phyloP scores from a whole-genome alignment of 2,329 filamentous ascomycete genomes.

The Dryadomyces quercivorus region DNA sequence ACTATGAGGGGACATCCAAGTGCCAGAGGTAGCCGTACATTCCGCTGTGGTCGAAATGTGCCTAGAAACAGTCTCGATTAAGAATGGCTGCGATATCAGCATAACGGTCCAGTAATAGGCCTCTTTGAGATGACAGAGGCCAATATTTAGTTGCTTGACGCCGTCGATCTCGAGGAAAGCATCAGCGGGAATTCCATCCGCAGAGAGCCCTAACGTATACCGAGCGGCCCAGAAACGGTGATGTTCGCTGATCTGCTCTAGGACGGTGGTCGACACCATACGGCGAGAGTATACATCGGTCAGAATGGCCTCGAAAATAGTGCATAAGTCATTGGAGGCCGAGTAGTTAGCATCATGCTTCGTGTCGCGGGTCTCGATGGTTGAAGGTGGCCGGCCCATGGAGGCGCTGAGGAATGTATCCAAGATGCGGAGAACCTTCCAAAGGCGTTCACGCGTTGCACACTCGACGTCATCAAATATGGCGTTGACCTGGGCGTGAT shows the following conservation, averaged over 20 bases:
- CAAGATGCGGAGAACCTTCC: slow-evolving; percentile 21
- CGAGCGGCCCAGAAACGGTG: slow-evolving; percentile 16
- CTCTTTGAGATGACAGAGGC: slow-evolving; percentile 21
- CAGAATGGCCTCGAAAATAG: slow-evolving; percentile 24
- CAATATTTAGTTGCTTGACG: slow-evolving; percentile 15
- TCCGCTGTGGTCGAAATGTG: slow-evolving; percentile 3
- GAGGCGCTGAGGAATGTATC: slow-evolving; percentile 23
- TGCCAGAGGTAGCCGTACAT: not conserved
- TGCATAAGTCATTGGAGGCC: slow-evolving; percentile 20
- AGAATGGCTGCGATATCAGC: slow-evolving; percentile 23
- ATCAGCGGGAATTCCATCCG: slow-evolving; percentile 11
- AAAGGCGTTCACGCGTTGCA: slow-evolving; percentile 18
- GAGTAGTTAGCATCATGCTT: slow-evolving; percentile 13
- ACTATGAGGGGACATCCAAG: not conserved
- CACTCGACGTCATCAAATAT: slow-evolving; percentile 17
- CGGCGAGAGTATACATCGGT: slow-evolving; percentile 22
- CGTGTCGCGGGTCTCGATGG: slow-evolving; percentile 17
- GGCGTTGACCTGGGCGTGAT: slow-evolving; percentile 20
- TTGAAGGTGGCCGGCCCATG: slow-evolving; percentile 20
- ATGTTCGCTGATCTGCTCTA: slow-evolving; percentile 17
- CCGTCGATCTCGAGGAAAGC: slow-evolving; percentile 8
- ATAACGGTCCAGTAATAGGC: slow-evolving; percentile 27
- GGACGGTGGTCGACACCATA: slow-evolving; percentile 15
- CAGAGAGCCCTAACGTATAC: slow-evolving; percentile 10
- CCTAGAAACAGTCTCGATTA: slow-evolving; percentile 18